Evolutionary conservation across 2,329 filamentous ascomycete species (phyloP).

Genomic region (Trichoderma breve): DNA sequence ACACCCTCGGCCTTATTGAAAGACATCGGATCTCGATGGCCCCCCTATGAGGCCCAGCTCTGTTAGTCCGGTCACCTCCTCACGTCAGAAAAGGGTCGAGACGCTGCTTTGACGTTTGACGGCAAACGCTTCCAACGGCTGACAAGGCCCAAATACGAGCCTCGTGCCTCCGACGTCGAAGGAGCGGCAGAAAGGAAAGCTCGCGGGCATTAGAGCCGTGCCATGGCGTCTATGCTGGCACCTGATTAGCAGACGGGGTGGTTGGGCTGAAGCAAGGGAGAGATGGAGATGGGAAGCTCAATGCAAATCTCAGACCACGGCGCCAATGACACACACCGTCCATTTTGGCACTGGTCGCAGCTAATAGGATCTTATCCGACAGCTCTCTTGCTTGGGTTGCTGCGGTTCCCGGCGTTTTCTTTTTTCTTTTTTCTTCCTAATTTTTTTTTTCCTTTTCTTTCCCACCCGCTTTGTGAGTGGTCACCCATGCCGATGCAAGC

Average conservation of each 20-base stretch:
- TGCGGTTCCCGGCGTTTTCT: background rate
- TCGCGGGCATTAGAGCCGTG: background rate
- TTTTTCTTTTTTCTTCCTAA: background rate
- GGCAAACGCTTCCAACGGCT: background rate
- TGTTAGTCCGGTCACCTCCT: background rate
- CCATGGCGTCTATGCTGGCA: background rate
- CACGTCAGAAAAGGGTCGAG: background rate
- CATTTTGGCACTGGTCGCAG: background rate
- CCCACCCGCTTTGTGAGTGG: background rate
- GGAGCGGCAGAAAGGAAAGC: background rate
- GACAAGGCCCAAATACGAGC: conserved; percentile 3
- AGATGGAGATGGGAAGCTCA: background rate
- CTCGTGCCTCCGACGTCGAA: conserved; percentile 8
- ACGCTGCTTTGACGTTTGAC: background rate
- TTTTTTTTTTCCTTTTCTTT: background rate
- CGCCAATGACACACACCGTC: conserved; percentile 16
- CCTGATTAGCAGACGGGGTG: conserved; percentile 7
- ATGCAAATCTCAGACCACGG: background rate
- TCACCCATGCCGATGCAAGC: background rate
- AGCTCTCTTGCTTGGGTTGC: background rate
- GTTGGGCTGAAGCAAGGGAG: conserved; percentile 13
- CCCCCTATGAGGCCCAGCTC: background rate
- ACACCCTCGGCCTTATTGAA: conserved; percentile 18
- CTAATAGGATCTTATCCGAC: conserved; percentile 12
- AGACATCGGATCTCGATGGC: conserved; percentile 5